phyloP scores from a whole-genome alignment of 805 yeast genomes.

The Myxozyma sirexii region DNA sequence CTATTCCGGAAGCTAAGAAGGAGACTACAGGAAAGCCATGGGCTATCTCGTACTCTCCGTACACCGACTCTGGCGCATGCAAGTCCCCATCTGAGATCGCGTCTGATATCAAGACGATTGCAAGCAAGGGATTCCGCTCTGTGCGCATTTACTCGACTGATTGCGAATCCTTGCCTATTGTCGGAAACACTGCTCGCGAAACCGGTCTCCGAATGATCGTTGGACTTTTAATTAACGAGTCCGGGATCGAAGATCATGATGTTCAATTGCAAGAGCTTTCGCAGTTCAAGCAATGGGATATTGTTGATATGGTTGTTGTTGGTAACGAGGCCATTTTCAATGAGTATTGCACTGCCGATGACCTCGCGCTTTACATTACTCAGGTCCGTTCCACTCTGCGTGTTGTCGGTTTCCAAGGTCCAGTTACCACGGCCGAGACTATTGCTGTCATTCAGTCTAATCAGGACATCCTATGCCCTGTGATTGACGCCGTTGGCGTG shows the following conservation, averaged over 20 bases:
- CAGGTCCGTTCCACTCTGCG: slow-evolving; percentile 60
- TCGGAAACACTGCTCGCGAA: slow-evolving; percentile 40
- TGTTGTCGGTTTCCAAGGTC: slow-evolving; percentile 73
- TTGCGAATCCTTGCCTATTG: slow-evolving; percentile 67
- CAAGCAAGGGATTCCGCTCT: slow-evolving; percentile 60
- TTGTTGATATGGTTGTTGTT: slow-evolving; percentile 73
- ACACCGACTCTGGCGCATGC: slow-evolving; percentile 60
- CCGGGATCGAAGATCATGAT: slow-evolving; percentile 61
- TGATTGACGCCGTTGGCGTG: slow-evolving; percentile 80
- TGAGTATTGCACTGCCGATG: slow-evolving; percentile 61
- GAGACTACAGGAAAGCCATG: slow-evolving; percentile 36
- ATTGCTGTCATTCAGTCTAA: slow-evolving; percentile 65
- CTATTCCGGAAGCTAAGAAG: not conserved
- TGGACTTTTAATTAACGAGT: slow-evolving; percentile 75
- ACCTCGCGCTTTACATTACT: slow-evolving; percentile 64
- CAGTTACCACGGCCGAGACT: slow-evolving; percentile 84
- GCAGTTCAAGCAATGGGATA: slow-evolving; percentile 59
- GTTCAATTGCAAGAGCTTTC: slow-evolving; percentile 57
- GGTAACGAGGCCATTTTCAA: slow-evolving; percentile 86
- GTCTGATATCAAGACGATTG: slow-evolving; percentile 61
- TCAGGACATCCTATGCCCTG: slow-evolving; percentile 62
- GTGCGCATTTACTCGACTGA: slow-evolving; percentile 87
- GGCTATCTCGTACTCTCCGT: slow-evolving; percentile 56
- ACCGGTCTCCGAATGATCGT: slow-evolving; percentile 67
- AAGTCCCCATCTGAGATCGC: slow-evolving; percentile 58